Conservation (phyloP, 108 stramenopile species). For the Conticribra guillardii region DNA sequence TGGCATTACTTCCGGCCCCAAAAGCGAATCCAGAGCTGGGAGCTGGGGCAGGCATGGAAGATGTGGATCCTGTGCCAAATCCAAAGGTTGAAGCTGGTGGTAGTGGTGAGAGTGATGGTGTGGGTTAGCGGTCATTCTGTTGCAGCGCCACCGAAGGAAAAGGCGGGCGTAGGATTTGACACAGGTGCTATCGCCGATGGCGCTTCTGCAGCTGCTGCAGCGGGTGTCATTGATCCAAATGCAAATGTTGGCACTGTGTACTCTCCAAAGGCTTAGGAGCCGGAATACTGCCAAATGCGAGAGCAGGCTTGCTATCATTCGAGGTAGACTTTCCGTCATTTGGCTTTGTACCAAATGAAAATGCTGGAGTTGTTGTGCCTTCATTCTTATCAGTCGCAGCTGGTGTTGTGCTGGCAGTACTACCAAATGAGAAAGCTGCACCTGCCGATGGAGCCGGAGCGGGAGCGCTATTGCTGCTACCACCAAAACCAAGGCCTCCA, state of each 20-base stretch:
- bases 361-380: background rate
- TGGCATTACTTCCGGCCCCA: too few relatives aligned
- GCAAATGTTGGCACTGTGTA: too few relatives aligned
- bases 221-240: slow-evolving; percentile 4
- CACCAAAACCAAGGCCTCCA: slow-evolving; percentile 12
- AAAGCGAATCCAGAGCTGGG: too few relatives aligned
- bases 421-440: background rate
- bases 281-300: too few relatives aligned
- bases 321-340: background rate
- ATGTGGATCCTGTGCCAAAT: slow-evolving; percentile 22
- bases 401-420: background rate
- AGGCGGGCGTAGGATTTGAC: background rate
- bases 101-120: background rate
- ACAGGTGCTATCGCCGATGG: background rate
- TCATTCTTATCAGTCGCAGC: background rate
- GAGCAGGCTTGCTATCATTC: too few relatives aligned
- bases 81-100: slow-evolving; percentile 6
- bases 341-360: background rate
- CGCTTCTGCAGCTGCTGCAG: background rate
- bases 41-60: too few relatives aligned
- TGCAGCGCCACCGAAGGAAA: background rate
- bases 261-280: too few relatives aligned
- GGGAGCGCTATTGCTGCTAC: background rate
- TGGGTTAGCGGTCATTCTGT: background rate
- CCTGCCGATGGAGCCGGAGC: background rate